Percentiles rank a stretch among this genome's conserved stretches.
phyloP scores from a whole-genome alignment of 2,329 filamentous ascomycete species.

The Phialophora chinensis region DNA sequence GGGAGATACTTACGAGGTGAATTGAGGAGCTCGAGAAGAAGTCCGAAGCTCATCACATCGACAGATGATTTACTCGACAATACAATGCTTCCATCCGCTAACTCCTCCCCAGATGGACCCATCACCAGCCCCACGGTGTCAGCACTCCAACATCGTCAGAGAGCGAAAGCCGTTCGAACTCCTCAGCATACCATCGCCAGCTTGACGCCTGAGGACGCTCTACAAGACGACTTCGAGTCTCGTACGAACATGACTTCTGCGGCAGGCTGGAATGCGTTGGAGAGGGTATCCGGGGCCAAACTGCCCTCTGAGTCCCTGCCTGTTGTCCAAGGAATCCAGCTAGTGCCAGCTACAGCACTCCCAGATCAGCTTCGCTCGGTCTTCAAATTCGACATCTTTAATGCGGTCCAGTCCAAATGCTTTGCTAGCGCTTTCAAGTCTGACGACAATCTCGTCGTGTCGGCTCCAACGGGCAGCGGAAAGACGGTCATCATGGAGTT shows the following conservation, averaged over 20 bases:
- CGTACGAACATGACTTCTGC: neutral
- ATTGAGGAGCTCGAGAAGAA: neutral
- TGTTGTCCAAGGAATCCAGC: conserved; percentile 63
- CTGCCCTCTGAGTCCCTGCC: conserved; percentile 41
- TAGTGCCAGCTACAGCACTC: conserved; percentile 65
- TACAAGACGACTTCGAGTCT: neutral
- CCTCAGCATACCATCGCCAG: neutral
- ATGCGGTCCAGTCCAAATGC: conserved; percentile 81
- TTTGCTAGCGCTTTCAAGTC: conserved; percentile 70
- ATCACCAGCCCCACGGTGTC: conserved; percentile 33
- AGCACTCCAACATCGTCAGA: conserved; percentile 27
- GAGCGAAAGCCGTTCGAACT: neutral
- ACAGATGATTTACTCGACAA: conserved; percentile 21
- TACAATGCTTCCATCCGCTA: conserved; percentile 19
- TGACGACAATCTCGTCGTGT: conserved; percentile 77
- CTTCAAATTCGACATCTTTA: conserved; percentile 78
- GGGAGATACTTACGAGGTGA: conserved; percentile 14
- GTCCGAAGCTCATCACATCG: conserved; percentile 11
- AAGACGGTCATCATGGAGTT: conserved; percentile 84
- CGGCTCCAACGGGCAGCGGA: conserved; percentile 82
- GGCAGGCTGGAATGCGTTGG: neutral
- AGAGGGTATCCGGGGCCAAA: neutral
- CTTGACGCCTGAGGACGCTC: neutral
- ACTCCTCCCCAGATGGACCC: conserved; percentile 29
- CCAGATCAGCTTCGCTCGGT: conserved; percentile 72